phyloP scores from a whole-genome alignment of 2,329 filamentous ascomycete species.

The Microdochium trichocladiopsis region DNA sequence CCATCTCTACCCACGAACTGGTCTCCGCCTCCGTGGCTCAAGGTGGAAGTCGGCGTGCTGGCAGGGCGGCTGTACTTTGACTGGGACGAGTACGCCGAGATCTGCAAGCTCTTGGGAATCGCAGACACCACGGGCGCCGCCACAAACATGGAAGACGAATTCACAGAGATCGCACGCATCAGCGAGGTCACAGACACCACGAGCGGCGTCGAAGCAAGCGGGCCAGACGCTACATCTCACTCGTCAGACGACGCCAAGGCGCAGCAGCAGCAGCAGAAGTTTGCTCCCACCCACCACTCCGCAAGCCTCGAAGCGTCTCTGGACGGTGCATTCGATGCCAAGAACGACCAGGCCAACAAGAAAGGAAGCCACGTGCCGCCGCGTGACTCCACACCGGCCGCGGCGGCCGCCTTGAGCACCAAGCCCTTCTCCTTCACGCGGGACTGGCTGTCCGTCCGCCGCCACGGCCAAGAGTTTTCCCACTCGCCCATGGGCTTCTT shows the following conservation, averaged over 20 bases:
- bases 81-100: constrained; percentile 32
- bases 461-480: constrained; percentile 50
- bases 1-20: constrained; percentile 34
- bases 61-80: constrained; percentile 55
- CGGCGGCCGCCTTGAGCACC: constrained; percentile 18
- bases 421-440: constrained; percentile 39
- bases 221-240: too few relatives aligned
- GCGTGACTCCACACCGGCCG: too few relatives aligned
- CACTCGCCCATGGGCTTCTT: constrained; percentile 55
- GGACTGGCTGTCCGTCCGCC: constrained; percentile 47
- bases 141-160: background rate
- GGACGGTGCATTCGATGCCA: too few relatives aligned
- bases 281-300: too few relatives aligned
- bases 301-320: too few relatives aligned
- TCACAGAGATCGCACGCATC: too few relatives aligned
- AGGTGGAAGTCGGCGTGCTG: constrained; percentile 51
- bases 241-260: too few relatives aligned
- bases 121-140: constrained; percentile 1
- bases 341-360: too few relatives aligned
- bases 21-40: constrained; percentile 43
- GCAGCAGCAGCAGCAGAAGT: too few relatives aligned
- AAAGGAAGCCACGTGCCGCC: too few relatives aligned
- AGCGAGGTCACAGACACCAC: background rate
- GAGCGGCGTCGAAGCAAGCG: too few relatives aligned
- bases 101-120: constrained; percentile 25